Base-by-base conservation (phyloP, 2,329 filamentous ascomycete species). In the Reticulascus tulasneorum region DNA sequence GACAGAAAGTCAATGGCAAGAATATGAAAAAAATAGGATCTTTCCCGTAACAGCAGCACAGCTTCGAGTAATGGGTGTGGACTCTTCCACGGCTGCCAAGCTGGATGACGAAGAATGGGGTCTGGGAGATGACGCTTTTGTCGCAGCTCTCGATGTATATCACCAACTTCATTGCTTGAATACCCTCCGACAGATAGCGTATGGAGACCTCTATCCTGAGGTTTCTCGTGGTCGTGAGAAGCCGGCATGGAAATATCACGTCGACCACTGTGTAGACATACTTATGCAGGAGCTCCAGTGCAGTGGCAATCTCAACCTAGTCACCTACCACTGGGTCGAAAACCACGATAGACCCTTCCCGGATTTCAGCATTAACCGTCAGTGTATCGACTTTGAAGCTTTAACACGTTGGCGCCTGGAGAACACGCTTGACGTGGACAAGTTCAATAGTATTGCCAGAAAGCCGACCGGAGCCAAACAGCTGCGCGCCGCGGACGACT, bases 101-200 rank as follows among this genome's bases (percentile, higher is more conserved):
- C n/a, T n/a, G n/a, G n/a, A n/a, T n/a, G n/a, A n/a, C n/a, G 35
- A 42, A 7, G 42, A 45, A 16, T 59, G 54, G 44, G 52, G 49
- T 11, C 40, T 54, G 26, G 59, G 57, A 2, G 18, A 40, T 13
- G 52, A 60, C 21, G 54, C 51, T 4, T 60, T 60, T 38, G 51
- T 58, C 32, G 56, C 47, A 4, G 46, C 54, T 28, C 37, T 64
- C 2, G 61, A 66, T 12, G 37, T 59, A 4, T 62, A 62, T 37
- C 61, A 64, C 34, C 54, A 62, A 29, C 47, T 63, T 2, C 61
- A 64, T 37, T 63, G 60, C 43, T 50, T 63, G 32, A 59, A 63
- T 32, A 43, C 55, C 3, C 47, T 64, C 2, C 52, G 59, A 8
- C 29, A 43, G 15, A 15, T 35, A 3, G 38, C 33, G n/a, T 36